phyloP scores from a whole-genome alignment of 208 protist genomes.

The Leptomonas seymouri region DNA sequence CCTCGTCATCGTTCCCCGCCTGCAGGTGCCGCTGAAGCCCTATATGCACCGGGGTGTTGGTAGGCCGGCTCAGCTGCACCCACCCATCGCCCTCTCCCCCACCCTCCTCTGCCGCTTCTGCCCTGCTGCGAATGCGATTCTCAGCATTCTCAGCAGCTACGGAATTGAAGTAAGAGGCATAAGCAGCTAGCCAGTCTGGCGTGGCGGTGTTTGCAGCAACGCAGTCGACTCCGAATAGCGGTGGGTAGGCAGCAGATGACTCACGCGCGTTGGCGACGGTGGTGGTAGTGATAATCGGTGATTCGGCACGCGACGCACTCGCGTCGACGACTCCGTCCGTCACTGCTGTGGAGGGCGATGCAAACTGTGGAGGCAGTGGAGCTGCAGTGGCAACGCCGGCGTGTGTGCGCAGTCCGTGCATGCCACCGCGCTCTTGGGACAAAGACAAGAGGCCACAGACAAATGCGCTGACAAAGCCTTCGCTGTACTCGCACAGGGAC shows the following conservation, averaged over 20 bases:
- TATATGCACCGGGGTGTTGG: not conserved
- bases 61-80: not conserved
- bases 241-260: not conserved
- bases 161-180: conserved; percentile 21
- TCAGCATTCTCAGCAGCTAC: not conserved
- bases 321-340: not conserved
- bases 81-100: not conserved
- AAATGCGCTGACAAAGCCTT: conserved; percentile 51
- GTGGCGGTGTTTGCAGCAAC: not conserved
- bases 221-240: not conserved
- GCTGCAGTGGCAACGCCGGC: not conserved
- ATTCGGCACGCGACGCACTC: not conserved
- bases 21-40: not conserved
- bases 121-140: not conserved
- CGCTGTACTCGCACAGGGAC: conserved; percentile 40
- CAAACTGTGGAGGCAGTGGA: not conserved
- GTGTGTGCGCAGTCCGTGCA: not conserved
- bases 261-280: not conserved
- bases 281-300: not conserved
- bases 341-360: not conserved
- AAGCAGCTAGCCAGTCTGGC: conserved; percentile 28
- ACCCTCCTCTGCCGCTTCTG: not conserved
- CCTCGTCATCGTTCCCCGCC: not conserved
- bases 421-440: conserved; percentile 1
- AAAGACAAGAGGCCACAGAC: conserved; percentile 56